Evolutionary conservation across 495 filamentous ascomycete species (phyloP).

Genomic region (Tuber brumale): DNA sequence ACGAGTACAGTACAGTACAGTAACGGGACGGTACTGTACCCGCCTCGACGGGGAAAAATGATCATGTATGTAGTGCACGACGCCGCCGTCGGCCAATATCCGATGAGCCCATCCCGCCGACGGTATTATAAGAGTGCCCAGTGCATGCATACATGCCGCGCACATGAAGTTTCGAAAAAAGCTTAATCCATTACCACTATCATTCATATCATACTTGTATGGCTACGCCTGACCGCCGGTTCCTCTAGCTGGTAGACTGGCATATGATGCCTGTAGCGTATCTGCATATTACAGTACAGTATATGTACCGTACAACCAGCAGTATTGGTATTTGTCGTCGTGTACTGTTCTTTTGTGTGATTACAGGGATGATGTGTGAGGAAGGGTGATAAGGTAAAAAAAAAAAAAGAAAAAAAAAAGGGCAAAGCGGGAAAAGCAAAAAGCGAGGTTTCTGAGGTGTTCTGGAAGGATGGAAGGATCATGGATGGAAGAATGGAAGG

Average conservation of each 20-base stretch:
- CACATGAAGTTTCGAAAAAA: not conserved
- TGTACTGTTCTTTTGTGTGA: not conserved
- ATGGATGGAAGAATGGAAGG: slow-evolving; percentile 4
- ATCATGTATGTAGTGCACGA: not conserved
- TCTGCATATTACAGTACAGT: not conserved
- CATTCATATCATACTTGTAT: too few species aligned
- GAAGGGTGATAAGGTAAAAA: not conserved
- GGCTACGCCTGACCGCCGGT: not conserved
- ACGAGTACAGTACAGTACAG: too few species aligned
- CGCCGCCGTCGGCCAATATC: too few species aligned
- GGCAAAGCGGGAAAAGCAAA: not conserved
- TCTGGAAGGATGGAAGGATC: slow-evolving; percentile 12
- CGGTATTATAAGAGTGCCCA: too few species aligned
- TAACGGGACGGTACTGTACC: too few species aligned
- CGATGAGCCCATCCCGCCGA: not conserved
- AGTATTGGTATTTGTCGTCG: too few species aligned
- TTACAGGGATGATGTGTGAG: not conserved
- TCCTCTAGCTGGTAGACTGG: not conserved
- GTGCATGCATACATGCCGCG: too few species aligned
- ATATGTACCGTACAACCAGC: too few species aligned
- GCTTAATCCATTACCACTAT: not conserved
- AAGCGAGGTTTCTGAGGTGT: slow-evolving; percentile 10
- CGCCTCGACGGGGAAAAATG: not conserved
- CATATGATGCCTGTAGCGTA: not conserved
- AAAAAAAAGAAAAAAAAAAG: not conserved